phyloP scores from a whole-genome alignment of 495 filamentous ascomycete genomes.

The Choiromyces venosus region DNA sequence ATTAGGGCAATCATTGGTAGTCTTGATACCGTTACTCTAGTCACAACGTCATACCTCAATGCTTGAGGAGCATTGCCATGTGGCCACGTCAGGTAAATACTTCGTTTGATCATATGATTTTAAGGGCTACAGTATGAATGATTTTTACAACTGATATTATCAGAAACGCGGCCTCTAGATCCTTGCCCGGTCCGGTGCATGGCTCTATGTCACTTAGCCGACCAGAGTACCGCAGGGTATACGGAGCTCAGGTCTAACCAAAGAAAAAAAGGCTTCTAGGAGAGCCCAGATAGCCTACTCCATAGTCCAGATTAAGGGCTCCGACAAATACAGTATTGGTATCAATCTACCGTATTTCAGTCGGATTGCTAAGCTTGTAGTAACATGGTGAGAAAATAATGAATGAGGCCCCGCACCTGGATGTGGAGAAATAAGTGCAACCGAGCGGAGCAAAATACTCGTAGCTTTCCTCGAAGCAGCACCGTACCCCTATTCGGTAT shows the following conservation, averaged over 20 bases:
- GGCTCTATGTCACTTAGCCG: not conserved
- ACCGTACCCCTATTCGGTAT: too few species aligned
- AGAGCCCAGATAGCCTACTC: not conserved
- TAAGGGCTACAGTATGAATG: not conserved
- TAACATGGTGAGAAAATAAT: not conserved
- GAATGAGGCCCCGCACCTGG: not conserved
- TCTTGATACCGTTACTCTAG: not conserved
- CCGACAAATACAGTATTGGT: not conserved
- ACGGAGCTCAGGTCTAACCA: not conserved
- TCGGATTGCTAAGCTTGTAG: not conserved
- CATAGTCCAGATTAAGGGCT: not conserved
- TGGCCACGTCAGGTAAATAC: not conserved
- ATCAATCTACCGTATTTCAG: not conserved
- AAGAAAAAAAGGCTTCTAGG: not conserved
- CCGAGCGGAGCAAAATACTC: not conserved
- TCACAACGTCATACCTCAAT: not conserved
- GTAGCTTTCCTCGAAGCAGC: not conserved
- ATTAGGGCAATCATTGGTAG: not conserved
- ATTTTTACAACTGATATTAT: not conserved
- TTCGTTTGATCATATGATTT: not conserved
- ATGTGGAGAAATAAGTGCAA: not conserved
- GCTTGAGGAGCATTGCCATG: not conserved
- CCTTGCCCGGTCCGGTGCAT: not conserved
- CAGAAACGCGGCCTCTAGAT: not conserved
- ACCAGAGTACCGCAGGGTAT: not conserved